Evolutionary conservation across 441 rosid species (phyloP).

Genomic region (Syzygium malaccense): DNA sequence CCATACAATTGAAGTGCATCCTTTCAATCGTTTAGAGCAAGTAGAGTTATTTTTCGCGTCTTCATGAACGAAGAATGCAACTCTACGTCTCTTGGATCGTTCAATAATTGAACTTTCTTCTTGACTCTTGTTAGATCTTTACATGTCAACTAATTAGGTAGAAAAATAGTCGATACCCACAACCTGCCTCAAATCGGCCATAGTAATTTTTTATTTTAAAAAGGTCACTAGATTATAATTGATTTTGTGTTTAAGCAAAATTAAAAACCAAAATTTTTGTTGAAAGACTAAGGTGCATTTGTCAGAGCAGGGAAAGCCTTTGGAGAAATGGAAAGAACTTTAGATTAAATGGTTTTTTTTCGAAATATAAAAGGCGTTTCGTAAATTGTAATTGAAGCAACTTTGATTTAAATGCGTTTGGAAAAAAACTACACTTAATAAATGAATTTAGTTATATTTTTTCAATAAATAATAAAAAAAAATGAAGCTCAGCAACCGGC

Average conservation of each 20-base stretch:
- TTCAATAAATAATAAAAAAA: not conserved
- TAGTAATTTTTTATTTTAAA: too few relatives aligned
- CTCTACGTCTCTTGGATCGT: too few relatives aligned
- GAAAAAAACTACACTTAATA: not conserved
- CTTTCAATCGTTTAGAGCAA: not conserved
- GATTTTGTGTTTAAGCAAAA: not conserved
- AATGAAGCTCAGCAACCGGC: not conserved
- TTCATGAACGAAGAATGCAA: too few relatives aligned
- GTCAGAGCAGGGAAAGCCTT: too few relatives aligned
- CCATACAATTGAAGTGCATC: too few relatives aligned
- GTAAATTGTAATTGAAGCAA: not conserved
- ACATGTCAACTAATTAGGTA: not conserved
- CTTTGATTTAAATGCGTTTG: not conserved
- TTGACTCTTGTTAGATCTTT: too few relatives aligned
- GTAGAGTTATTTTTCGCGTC: too few relatives aligned
- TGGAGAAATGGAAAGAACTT: too few relatives aligned
- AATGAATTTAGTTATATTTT: not conserved
- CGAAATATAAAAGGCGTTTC: too few relatives aligned
- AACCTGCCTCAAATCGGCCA: not conserved
- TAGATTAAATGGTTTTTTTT: too few relatives aligned
- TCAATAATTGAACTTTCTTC: not conserved
- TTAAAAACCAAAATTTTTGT: not conserved
- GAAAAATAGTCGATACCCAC: too few relatives aligned
- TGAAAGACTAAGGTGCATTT: too few relatives aligned
- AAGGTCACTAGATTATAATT: not conserved